These are phyloP conservation scores for Mallotus nudiflorus DNA, from an alignment of 345 rosid species.

Conservation along the genomic window DNA sequence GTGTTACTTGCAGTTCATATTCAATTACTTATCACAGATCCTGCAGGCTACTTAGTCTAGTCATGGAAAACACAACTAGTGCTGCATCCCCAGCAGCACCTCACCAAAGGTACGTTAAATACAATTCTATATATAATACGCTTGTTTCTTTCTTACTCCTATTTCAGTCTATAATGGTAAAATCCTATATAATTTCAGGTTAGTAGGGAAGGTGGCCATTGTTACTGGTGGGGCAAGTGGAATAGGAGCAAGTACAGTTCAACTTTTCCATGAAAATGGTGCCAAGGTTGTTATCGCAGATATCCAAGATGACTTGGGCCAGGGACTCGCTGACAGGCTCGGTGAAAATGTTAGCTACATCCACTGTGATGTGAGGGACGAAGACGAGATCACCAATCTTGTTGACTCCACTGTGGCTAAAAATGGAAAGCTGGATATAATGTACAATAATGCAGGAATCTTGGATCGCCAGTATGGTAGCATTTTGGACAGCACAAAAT, in stretches of 20 bases:
- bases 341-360: constrained; percentile 32
- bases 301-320: constrained; percentile 34
- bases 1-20: no score
- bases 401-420: constrained; percentile 32
- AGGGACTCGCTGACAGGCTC: constrained; percentile 23
- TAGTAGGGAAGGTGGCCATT: constrained; percentile 41
- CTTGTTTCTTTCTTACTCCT: neutral
- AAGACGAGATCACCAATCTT: constrained; percentile 29
- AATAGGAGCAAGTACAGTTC: constrained; percentile 33
- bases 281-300: constrained; percentile 48
- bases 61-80: no score
- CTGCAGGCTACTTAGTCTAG: no score
- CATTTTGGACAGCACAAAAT: constrained; percentile 27
- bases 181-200: constrained; percentile 14
- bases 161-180: neutral
- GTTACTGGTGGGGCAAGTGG: constrained; percentile 46
- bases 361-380: constrained; percentile 41
- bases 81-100: neutral
- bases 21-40: no score
- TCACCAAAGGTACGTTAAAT: constrained; percentile 5
- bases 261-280: constrained; percentile 35
- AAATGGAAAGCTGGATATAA: constrained; percentile 44
- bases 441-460: constrained; percentile 45
- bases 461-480: constrained; percentile 12
- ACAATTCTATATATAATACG: no score